phyloP scores from a whole-genome alignment of 495 filamentous ascomycete species.

The Rhypophila decipiens region DNA sequence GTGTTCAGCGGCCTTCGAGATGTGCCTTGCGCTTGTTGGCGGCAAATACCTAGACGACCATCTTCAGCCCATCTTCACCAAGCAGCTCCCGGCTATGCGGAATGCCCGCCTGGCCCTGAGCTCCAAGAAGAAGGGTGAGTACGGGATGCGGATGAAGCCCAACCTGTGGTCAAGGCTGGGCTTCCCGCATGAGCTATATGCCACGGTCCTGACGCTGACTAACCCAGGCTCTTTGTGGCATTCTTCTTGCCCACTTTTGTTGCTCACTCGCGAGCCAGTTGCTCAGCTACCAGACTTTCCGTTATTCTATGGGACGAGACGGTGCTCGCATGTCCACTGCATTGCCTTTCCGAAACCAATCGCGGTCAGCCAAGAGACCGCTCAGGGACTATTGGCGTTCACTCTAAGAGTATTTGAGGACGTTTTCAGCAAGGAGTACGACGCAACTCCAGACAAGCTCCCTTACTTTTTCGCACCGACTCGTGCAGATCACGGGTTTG shows the following conservation, averaged over 20 bases:
- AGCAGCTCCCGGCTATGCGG: conserved; percentile 72
- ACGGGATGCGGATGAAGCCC: conserved; percentile 75
- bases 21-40: conserved; percentile 64
- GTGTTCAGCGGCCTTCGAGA: conserved; percentile 82
- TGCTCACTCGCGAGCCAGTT: conserved; percentile 63
- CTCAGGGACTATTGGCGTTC: conserved; percentile 53
- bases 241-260: conserved; percentile 56
- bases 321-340: conserved; percentile 49
- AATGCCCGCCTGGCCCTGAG: conserved; percentile 85
- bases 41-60: conserved; percentile 63
- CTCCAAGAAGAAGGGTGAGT: conserved; percentile 64
- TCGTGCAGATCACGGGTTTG: conserved; percentile 17
- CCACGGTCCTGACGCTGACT: conserved; percentile 57
- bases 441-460: conserved; percentile 53
- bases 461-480: conserved; percentile 83
- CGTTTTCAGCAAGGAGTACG: conserved; percentile 82
- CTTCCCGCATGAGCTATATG: conserved; percentile 52
- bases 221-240: conserved; percentile 53
- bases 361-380: conserved; percentile 31
- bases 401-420: conserved; percentile 76
- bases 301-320: conserved; percentile 60
- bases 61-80: conserved; percentile 66
- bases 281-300: conserved; percentile 62
- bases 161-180: conserved; percentile 58
- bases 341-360: conserved; percentile 34